Base-by-base conservation (phyloP, 371 early-diverging fungal species). In the Rhizopus microsporus region DNA sequence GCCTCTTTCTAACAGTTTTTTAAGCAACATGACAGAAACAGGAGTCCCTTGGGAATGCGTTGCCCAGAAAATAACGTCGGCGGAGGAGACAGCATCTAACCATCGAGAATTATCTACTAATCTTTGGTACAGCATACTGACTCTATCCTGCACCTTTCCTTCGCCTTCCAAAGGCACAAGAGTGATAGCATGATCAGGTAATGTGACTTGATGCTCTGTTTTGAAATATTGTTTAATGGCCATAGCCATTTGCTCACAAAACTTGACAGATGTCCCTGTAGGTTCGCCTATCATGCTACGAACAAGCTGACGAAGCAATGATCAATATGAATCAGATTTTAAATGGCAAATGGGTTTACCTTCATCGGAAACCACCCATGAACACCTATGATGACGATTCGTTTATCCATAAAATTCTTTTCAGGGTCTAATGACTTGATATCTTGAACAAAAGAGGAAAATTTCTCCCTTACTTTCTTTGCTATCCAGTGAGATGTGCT, bases 31-130 rank as follows among this genome's bases (percentile, higher is more conserved):
- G 33, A 85, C 80, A 4, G 93, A 89, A 0, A 96, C 96, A 0
- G 96, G 95, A 0, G 94, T 93, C 12, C 98, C 98, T 71, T 97
- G 98, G 4, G 89, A 88, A 74, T 97, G 98, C 1, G 95, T 91
- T 0, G 92, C 90, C 52, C 96, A 87, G 37, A 97, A 68, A 7
- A 97, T 83, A 3, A 89, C 77, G 69, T 96, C 94, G 2, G 96
- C 96, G 0, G 78, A 70, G 12, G 70, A 64, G 1, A 87, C 60
- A 4, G 87, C 85, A 9, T 78, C 69, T 44, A 75, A 49, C 87
- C 86, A 85, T 10, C 12, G 47, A 5, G 72, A 65, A 44, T 82
- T 78, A 7, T 71, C 66, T 13, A 90, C 47, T 43, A 97, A 69
- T 59, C 80, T 88, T 7, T 77, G 54, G 63, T 92, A 88, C 23